Base-by-base conservation (phyloP, 768 basidiomycete genomes). In the Lactifluus subvellereus region DNA sequence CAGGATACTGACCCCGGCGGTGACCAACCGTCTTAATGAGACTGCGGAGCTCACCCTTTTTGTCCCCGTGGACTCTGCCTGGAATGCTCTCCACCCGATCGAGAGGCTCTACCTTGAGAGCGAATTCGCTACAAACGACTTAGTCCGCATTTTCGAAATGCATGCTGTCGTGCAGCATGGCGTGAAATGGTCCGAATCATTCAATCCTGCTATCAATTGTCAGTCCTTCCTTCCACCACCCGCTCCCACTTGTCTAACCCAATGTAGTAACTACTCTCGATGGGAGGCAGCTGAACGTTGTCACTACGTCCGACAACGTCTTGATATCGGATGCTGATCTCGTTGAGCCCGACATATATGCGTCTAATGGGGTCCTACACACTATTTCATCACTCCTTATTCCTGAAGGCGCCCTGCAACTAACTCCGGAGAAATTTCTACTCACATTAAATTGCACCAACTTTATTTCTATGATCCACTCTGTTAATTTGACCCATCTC, bases 371-470 rank as follows among this genome's bases (percentile, higher is more conserved):
- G 53, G 97, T 98, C 49, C 72, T 98, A 16, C 97, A 99, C 73
- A 83, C 93, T 48, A 82, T 98, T 30, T 89, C 89, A 14, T 83
- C 85, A 14, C 83, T 98, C 27, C 82, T 99, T 14, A 73, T 95
- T 11, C 90, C 93, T 7, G 79, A 82, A 3, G 86, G 84, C 16
- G 81, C 89, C 50, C 82, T 96, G 27, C 78, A 84, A 63, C 76
- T 94, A 49, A 98, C 95, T 4, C 89, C 95, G 18, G 97, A 98
- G 77, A 98, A 98, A 74, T 93, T 89, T 67, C 87, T 99, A 18
- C 83, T 98, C 10, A 86, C 91, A 3, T 80, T 98, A 64, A 92
- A 97, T 71, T 97, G 95, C 75, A 89, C 91, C 2, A 81, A 82
- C 35, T 98, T 98, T 72, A 90, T 98, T 57, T 87, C 88, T 6